Base-by-base conservation (phyloP, 208 protist species). In the Acanthamoeba healyi region DNA sequence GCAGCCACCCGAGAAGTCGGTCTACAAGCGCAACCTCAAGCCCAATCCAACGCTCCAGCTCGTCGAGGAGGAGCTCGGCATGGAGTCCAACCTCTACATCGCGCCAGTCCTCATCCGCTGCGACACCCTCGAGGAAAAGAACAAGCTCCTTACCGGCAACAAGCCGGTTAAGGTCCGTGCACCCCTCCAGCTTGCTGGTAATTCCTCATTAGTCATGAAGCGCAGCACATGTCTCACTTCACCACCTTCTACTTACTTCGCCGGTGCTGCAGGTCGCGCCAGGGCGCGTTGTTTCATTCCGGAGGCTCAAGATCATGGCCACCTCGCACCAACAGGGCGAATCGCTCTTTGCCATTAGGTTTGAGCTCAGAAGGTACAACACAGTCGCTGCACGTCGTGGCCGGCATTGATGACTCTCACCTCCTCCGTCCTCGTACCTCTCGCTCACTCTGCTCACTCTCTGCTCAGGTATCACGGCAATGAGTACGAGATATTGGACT, bases 21-120 rank as follows among this genome's bases (percentile, higher is more conserved):
- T 96, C 24, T 96, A 96, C 72, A 95, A 94, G 58, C 67, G 95
- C 94, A 96, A 96, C 92, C 46, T 96, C n/a, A 96, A 95, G 86
- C 95, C 95, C 29, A 42, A 74, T 19, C 95, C 95, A 19, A 82
- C 77, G 32, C 92, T 96, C 42, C 79, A 94, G 40, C 54, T 96
- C 36, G 84, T 93, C 40, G 95, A 84, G 89, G 92, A 86, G 49
- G 92, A 94, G 40, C 70, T 46, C 22, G 38, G 84, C 90, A 54
- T 46, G 58, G 70, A 91, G n/a, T 89, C 56, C 34, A 65, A 79
- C 70, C 63, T 94, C 36, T 67, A 56, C 38, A 58, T 94, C n/a
- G 90, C 90, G 32, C 90, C 90, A 22, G 70, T 94, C 12, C 72
- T 94, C 34, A 54, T 94, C 9, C 51, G 90, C 40, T 94, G 95